Evolutionary conservation across 176 grass and related monocot species (phyloP), one percentile per base, ranked within the genome.

Genomic region (Phyllostachys edulis): DNA sequence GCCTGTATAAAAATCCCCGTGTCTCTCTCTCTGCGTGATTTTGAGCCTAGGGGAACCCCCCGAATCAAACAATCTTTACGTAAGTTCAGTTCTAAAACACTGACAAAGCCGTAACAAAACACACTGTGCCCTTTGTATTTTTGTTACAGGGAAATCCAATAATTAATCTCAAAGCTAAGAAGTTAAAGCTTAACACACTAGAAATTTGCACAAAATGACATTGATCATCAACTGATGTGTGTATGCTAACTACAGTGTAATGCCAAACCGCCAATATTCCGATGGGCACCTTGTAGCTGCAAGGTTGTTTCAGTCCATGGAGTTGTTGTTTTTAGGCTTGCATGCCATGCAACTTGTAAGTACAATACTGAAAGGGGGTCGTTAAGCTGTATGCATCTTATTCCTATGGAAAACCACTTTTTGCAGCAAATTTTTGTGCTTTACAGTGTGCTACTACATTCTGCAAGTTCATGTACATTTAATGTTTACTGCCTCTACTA

Each of bases 201-300:
- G 16, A 69, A 49, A 52, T 41, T 16, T 70, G 13, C 17, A 41
- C 46, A 36, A 21, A 23, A 69, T 13, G 51, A 71, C 80, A 77
- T 83, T 40, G 50, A 79, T 85, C 56, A 49, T 24, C 56, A 57
- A 47, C n/a, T 41, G 70, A 89, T 81, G 51, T 63, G 63, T 36
- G 38, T 45, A 0, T 8, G 36, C 63, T 85, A 85, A 70, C 82
- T 42, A 50, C 23, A 63, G 52, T 49, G 34, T 60, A 50, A 75
- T 60, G 77, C 71, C 23, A 54, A 44, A 76, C 80, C 21, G 10
- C 14, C 37, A 37, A 70, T 32, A 64, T 61, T 75, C 69, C 62
- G 69, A 85, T 81, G 62, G 63, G 32, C 32, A 85, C 51, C 23
- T 49, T 52, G 51, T 63, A 76, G 47, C 69, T 55, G 47, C 41